Conservation (phyloP, 306 rosid genomes). For the Prunus davidiana region DNA sequence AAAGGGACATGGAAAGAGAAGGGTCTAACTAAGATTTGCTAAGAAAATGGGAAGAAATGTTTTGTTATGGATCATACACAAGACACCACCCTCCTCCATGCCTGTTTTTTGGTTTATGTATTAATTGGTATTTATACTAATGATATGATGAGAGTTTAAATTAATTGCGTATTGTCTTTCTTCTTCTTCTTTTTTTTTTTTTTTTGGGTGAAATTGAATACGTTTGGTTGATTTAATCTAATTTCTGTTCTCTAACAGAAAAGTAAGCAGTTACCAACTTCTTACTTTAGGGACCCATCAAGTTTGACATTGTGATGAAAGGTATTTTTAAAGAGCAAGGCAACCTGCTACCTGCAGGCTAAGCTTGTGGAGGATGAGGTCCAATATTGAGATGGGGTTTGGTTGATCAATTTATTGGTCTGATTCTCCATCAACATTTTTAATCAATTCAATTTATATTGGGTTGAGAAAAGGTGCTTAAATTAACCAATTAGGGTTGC, state of each 20-base stretch:
- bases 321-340: conserved; percentile 22
- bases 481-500: not conserved
- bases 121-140: not conserved
- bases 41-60: conserved; percentile 28
- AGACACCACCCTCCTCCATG: conserved; percentile 28
- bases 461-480: not conserved
- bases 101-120: not conserved
- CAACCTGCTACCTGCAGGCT: not conserved
- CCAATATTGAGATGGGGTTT: not conserved
- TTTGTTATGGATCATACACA: conserved; percentile 46
- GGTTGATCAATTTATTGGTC: not conserved
- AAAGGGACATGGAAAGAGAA: conserved; percentile 45
- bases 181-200: not conserved
- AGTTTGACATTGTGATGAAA: conserved; percentile 38
- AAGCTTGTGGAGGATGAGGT: not conserved
- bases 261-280: conserved; percentile 50
- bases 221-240: not conserved
- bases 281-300: conserved; percentile 37
- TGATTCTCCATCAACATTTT: not conserved
- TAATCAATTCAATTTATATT: not conserved
- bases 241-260: conserved; percentile 20
- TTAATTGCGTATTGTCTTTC: not conserved
- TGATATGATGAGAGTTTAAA: not conserved
- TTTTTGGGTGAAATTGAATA: not conserved
- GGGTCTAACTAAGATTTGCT: conserved; percentile 42